Evolutionary conservation across 768 basidiomycete species (phyloP).

Genomic region (Lepiota venenata): DNA sequence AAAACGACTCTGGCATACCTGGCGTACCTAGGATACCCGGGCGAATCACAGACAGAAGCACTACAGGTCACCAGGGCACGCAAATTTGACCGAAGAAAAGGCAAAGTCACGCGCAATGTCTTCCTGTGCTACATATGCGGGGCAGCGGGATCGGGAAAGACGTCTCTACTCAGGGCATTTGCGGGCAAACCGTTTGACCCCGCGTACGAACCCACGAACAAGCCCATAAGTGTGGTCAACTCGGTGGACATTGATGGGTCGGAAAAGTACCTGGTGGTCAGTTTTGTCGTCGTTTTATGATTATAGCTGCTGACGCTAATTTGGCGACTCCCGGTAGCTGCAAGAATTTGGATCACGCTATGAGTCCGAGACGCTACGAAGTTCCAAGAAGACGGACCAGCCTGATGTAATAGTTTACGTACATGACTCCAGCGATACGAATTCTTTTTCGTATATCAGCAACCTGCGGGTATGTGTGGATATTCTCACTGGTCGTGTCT

Average conservation of each 20-base stretch:
- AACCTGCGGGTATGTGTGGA: constrained; percentile 72
- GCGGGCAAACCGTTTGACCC: constrained; percentile 76
- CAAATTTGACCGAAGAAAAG: constrained; percentile 81
- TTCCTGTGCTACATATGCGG: constrained; percentile 94
- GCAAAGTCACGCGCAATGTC: constrained; percentile 86
- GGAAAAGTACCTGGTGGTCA: constrained; percentile 94
- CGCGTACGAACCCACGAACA: constrained; percentile 85
- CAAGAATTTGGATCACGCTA: constrained; percentile 98
- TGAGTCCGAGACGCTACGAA: constrained; percentile 86
- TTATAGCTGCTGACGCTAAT: not conserved
- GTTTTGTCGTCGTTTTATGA: constrained; percentile 29
- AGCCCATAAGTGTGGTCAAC: constrained; percentile 90
- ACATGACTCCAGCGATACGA: constrained; percentile 97
- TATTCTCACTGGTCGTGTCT: not conserved
- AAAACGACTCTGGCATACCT: constrained; percentile 91
- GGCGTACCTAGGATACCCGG: constrained; percentile 90
- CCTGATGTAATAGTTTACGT: constrained; percentile 96
- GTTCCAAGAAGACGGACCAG: constrained; percentile 85
- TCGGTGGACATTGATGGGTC: constrained; percentile 91
- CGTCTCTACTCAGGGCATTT: constrained; percentile 80
- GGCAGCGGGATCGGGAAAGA: constrained; percentile 95
- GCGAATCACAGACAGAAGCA: constrained; percentile 75
- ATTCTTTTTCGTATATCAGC: constrained; percentile 98
- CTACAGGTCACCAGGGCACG: constrained; percentile 83
- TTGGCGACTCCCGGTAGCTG: constrained; percentile 47